These are phyloP conservation scores for Exophiala phaeomuriformis DNA, from an alignment of 2,329 filamentous ascomycete genomes.

Conservation along the genomic window DNA sequence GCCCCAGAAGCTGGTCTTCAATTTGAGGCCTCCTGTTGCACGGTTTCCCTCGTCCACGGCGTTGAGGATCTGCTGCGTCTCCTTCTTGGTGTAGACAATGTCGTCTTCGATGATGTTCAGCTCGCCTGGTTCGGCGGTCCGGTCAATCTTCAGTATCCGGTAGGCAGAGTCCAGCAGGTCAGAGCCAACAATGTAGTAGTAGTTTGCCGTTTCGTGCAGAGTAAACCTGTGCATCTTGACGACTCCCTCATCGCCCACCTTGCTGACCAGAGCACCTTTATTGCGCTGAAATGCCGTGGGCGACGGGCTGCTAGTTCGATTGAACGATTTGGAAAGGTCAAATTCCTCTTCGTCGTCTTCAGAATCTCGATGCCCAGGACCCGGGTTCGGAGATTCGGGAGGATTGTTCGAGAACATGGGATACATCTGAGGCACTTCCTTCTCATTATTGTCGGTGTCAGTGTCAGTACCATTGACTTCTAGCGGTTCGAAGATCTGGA, in stretches of 20 bases:
- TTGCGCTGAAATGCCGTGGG: slow-evolving; percentile 35
- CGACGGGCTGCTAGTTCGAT: slow-evolving; percentile 35
- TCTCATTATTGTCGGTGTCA: slow-evolving; percentile 9
- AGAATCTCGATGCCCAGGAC: slow-evolving; percentile 30
- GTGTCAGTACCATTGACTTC: slow-evolving; percentile 10
- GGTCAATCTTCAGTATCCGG: slow-evolving; percentile 88
- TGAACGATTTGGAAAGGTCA: slow-evolving; percentile 39
- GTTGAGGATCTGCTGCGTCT: slow-evolving; percentile 88
- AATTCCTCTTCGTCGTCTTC: slow-evolving; percentile 42
- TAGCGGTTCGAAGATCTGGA: not conserved
- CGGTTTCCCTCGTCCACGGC: slow-evolving; percentile 95
- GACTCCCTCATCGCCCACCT: slow-evolving; percentile 39
- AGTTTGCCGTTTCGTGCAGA: slow-evolving; percentile 88
- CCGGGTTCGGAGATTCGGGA: slow-evolving; percentile 29
- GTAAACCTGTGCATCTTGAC: slow-evolving; percentile 87
- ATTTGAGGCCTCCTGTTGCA: slow-evolving; percentile 76
- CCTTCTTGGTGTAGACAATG: slow-evolving; percentile 82
- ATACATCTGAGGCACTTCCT: slow-evolving; percentile 14
- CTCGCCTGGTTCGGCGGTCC: slow-evolving; percentile 71
- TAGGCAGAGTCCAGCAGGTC: slow-evolving; percentile 85
- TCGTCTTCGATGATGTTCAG: slow-evolving; percentile 87
- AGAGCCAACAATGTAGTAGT: slow-evolving; percentile 89
- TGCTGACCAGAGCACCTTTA: slow-evolving; percentile 32
- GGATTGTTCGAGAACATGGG: slow-evolving; percentile 30
- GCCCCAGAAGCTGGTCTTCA: slow-evolving; percentile 81